A percentile compares a stretch with the other conserved stretches of the same genome.
Conservation (phyloP, 2,329 filamentous ascomycete genomes). For the Thielaviopsis musarum region DNA sequence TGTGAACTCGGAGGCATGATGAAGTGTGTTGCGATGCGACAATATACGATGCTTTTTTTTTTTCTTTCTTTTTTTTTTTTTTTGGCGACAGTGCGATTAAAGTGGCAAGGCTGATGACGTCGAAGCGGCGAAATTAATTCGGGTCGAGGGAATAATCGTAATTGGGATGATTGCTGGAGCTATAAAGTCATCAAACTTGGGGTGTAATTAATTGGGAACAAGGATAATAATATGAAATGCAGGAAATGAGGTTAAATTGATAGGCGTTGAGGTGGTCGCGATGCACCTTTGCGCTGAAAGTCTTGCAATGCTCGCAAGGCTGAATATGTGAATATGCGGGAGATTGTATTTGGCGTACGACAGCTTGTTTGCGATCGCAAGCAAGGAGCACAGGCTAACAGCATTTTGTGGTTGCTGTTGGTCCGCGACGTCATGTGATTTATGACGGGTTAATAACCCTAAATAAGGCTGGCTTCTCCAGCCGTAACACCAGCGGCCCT, state of each 20-base stretch:
- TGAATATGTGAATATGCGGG: not conserved
- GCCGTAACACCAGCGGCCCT: too few species aligned
- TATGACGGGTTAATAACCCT: too few species aligned
- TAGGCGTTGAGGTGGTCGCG: not conserved
- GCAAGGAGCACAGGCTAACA: not conserved
- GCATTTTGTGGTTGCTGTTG: too few species aligned
- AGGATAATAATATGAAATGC: not conserved
- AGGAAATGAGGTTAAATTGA: not conserved
- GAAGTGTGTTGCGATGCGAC: slow-evolving; percentile 1
- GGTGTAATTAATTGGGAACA: not conserved
- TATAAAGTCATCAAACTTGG: not conserved
- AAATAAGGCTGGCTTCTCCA: too few species aligned
- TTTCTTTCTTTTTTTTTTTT: not conserved
- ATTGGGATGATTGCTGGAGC: not conserved
- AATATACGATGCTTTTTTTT: not conserved
- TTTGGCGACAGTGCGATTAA: not conserved
- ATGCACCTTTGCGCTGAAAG: not conserved
- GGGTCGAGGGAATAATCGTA: not conserved
- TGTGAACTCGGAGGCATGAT: slow-evolving; percentile 42
- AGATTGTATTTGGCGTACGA: not conserved
- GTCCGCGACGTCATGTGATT: too few species aligned
- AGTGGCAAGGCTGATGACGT: slow-evolving; percentile 1
- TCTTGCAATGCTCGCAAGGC: not conserved
- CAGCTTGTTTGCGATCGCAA: not conserved
- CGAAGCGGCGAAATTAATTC: not conserved